Base-by-base conservation (phyloP, 2,329 filamentous ascomycete genomes). In the Daldinia sp. region DNA sequence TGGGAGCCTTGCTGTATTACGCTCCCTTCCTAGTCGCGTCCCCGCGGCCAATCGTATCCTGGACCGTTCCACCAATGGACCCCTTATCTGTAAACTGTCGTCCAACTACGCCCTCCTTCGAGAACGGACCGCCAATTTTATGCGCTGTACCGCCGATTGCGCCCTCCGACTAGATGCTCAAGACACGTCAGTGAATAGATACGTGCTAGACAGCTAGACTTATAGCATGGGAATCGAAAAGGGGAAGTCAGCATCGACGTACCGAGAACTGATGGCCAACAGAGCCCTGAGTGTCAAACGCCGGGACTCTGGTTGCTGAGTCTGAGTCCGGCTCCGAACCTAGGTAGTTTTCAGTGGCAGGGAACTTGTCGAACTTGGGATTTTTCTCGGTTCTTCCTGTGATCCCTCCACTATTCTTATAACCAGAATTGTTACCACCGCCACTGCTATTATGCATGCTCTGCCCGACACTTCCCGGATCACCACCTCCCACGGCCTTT, bases 231-330 rank as follows among this genome's bases (percentile, higher is more conserved):
- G 5, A 25, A 35, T 30, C 11, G 30, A 35, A 25, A 50, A 8
- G 35, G 29, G 27, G 11, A 25, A 8, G 13, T 4, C 9, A 13
- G 4, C 35, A 11, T 43, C 10, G 9, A 57, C 64, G 9, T 58
- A 69, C 67, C 43, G 61, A 57, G 37, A 67, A 70, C 35, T 67
- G 59, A 21, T 63, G 63, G 6, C 66, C 63, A n/a, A 67, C 52
- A 3, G 52, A 56, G 15, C 68, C 66, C 58, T 64, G 49, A 17
- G 55, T 52, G 53, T 68, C 68, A 34, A 66, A 65, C 21, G 61
- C 51, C 52, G 68, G 63, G 9, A 57, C 51, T 23, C 53, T 21
- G n/a, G 58, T 48, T 7, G 53, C 41, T 19, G 60, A 32, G 10
- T 53, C 37, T 8, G 30, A 45, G 13, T 49, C 39, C 9, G 34